phyloP scores from a whole-genome alignment of 2,329 filamentous ascomycete genomes.

The Fusarium coffeatum region DNA sequence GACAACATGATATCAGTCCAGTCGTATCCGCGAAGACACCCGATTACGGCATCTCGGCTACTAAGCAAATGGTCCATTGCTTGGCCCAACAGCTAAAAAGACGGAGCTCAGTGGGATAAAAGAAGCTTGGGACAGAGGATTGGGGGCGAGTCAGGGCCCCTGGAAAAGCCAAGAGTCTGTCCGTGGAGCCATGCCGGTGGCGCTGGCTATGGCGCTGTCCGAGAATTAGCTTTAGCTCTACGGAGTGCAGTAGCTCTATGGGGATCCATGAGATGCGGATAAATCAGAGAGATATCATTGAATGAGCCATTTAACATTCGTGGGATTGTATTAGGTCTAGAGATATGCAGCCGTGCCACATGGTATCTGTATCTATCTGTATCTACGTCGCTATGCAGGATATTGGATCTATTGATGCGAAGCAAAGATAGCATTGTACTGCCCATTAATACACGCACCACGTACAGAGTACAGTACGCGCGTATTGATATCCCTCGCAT shows the following conservation, averaged over 20 bases:
- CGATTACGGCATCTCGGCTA: conserved; percentile 36
- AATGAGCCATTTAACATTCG: conserved; percentile 22
- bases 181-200: conserved; percentile 25
- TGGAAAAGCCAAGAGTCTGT: conserved; percentile 16
- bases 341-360: conserved; percentile 35
- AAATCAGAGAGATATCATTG: conserved; percentile 1
- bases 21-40: conserved; percentile 8
- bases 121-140: conserved; percentile 5
- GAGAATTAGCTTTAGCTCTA: conserved; percentile 5
- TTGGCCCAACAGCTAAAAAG: conserved; percentile 4
- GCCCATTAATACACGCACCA: background rate
- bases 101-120: background rate
- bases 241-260: background rate
- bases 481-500: background rate
- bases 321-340: conserved; percentile 16
- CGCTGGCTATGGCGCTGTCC: conserved; percentile 7
- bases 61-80: conserved; percentile 24
- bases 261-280: conserved; percentile 4
- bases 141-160: conserved; percentile 27
- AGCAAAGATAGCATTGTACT: background rate
- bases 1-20: background rate
- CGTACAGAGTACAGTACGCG: background rate
- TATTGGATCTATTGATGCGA: background rate
- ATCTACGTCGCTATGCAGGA: background rate
- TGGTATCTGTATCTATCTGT: conserved; percentile 7